Evolutionary conservation across 495 filamentous ascomycete genomes (phyloP), one percentile per base, ranked within the genome.

Genomic region (Neurospora pannonica): DNA sequence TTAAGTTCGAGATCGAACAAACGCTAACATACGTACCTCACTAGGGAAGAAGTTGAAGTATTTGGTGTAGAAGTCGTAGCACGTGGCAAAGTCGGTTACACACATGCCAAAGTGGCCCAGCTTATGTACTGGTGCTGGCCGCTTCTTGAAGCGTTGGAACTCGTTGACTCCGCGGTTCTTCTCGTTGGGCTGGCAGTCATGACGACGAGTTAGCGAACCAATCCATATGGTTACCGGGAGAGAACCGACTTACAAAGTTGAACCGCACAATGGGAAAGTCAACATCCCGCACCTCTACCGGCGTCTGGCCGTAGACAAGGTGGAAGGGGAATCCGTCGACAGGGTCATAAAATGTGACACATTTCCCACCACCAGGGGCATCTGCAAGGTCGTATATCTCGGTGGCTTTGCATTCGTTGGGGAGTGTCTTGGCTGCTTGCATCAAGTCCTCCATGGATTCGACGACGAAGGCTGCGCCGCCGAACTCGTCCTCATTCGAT

Each of bases 81-180:
- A 81, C 36, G 82, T 82, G 11, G 86, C 83, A 75, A 91, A 93
- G 72, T 90, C 80, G 72, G 86, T 86, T 13, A 90, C 88, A 77
- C 87, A 88, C 54, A 90, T 78, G 10, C 92, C 92, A 71, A 90
- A 94, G 80, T 94, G 92, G 4, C 92, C 92, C 1, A 94, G 85
- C 84, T 93, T 94, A 82, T 93, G 89, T 0, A 93, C 85, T 1
- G 89, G 87, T 2, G 91, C 90, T 2, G 92, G 92, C 10, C 92
- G 83, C 80, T 87, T 90, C 85, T 84, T 74, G 80, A 88, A 88
- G 31, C 86, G 83, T 76, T 87, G 85, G 76, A 84, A 85, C 73
- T 83, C 79, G 78, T 84, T 85, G n/a, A 73, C 78, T 9, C 81
- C 79, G 70, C 86, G 78, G 75, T 87, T 83, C 81, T 88, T 88